A percentile compares a stretch with the other conserved stretches of the same genome.
Evolutionary conservation across 805 yeast genomes (phyloP).

Genomic region (Candida tammaniensis): DNA sequence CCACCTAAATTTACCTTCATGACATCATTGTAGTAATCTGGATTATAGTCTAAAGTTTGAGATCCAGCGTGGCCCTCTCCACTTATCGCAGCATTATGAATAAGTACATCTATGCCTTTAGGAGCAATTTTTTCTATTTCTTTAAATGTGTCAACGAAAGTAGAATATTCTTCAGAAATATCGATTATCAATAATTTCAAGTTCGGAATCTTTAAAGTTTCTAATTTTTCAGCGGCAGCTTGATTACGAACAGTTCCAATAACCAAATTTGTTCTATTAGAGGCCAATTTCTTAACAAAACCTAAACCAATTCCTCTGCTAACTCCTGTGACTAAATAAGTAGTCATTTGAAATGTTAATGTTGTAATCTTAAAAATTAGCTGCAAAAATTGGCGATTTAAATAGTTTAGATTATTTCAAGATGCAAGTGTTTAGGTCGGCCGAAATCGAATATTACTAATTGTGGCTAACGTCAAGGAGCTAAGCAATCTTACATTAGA

Average conservation of each 20-base stretch:
- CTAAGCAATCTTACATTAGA: too few relatives aligned
- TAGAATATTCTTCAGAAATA: not conserved
- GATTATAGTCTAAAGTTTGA: slow-evolving; percentile 2
- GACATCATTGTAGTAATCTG: slow-evolving; percentile 2
- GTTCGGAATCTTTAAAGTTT: not conserved
- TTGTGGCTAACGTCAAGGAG: too few relatives aligned
- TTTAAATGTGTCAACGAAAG: slow-evolving; percentile 1
- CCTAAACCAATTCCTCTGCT: slow-evolving; percentile 11
- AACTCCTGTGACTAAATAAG: slow-evolving; percentile 4
- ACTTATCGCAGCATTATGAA: slow-evolving; percentile 7
- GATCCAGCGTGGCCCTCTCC: not conserved
- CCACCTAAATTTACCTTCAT: slow-evolving; percentile 10
- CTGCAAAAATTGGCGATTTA: too few relatives aligned
- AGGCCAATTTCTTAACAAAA: slow-evolving; percentile 1
- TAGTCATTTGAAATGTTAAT: too few relatives aligned
- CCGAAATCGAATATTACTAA: too few relatives aligned
- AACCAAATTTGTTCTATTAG: slow-evolving; percentile 4
- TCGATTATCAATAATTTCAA: slow-evolving; percentile 2
- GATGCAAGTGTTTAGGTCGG: too few relatives aligned
- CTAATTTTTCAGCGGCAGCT: not conserved
- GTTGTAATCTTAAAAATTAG: too few relatives aligned
- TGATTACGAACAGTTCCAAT: slow-evolving; percentile 9
- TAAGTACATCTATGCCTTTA: slow-evolving; percentile 6
- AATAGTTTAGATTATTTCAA: too few relatives aligned
- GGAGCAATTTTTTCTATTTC: slow-evolving; percentile 1